Evolutionary conservation across 345 rosid species (phyloP).

Genomic region (Psidium guajava): DNA sequence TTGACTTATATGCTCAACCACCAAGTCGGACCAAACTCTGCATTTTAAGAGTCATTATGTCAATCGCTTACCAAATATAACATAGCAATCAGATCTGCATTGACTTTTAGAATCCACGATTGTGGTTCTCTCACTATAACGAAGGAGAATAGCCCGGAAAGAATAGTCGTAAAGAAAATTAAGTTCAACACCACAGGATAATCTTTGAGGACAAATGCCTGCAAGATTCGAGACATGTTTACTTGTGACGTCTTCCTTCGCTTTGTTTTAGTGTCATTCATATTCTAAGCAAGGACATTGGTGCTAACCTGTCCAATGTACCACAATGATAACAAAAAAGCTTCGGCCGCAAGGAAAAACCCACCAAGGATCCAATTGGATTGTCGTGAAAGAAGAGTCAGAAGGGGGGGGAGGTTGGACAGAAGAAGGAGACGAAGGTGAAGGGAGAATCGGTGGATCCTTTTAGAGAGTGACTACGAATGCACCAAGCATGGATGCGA

Average conservation of each 20-base stretch:
- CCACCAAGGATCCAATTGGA: constrained; percentile 10
- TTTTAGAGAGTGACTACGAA: constrained; percentile 10
- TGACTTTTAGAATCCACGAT: background rate
- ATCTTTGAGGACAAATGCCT: constrained; percentile 3
- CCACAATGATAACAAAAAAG: constrained; percentile 1
- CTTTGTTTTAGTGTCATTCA: background rate
- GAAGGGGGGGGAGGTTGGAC: background rate
- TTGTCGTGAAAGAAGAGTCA: background rate
- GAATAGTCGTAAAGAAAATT: background rate
- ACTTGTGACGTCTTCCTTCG: background rate
- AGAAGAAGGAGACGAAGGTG: background rate
- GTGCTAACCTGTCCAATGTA: constrained; percentile 8
- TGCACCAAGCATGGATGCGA: constrained; percentile 13
- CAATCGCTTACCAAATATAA: background rate
- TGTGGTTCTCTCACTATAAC: background rate
- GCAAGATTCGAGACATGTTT: background rate
- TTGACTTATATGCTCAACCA: background rate
- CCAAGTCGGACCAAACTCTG: background rate
- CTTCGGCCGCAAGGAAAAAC: constrained; percentile 1
- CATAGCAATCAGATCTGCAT: background rate
- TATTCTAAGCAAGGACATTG: background rate
- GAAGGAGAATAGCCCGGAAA: background rate
- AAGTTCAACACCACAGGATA: constrained; percentile 5
- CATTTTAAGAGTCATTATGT: background rate
- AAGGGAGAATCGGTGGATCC: background rate